Evolutionary conservation across 2,329 filamentous ascomycete species (phyloP).

Genomic region (Diatrype stigma): DNA sequence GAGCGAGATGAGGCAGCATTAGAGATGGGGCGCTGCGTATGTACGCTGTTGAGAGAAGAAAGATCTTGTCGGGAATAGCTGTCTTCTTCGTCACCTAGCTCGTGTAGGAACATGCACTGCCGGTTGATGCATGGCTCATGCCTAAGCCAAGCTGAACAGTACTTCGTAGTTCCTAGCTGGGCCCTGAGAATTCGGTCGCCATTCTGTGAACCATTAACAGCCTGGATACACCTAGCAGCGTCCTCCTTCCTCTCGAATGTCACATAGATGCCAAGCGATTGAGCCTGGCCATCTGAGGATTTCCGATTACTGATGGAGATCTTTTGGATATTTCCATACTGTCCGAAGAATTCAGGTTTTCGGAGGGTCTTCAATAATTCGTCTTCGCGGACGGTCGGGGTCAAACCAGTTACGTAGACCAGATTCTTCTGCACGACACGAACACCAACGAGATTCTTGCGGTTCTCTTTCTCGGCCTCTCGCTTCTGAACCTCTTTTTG

Average conservation of each 20-base stretch:
- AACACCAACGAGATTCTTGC: constrained; percentile 92
- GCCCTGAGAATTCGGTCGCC: constrained; percentile 80
- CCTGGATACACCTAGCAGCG: constrained; percentile 82
- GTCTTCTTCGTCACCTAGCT: constrained; percentile 96
- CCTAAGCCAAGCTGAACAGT: constrained; percentile 93
- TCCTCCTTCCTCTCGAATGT: constrained; percentile 92
- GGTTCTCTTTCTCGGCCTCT: constrained; percentile 90
- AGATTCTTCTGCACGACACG: constrained; percentile 97
- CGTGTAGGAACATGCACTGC: constrained; percentile 97
- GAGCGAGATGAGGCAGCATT: constrained; percentile 49
- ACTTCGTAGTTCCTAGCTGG: constrained; percentile 87
- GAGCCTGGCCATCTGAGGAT: constrained; percentile 67
- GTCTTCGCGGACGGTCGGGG: constrained; percentile 87
- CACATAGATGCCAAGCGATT: constrained; percentile 96
- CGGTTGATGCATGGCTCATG: constrained; percentile 93
- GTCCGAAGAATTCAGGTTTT: constrained; percentile 90
- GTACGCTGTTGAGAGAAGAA: constrained; percentile 89
- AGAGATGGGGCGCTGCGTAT: constrained; percentile 66
- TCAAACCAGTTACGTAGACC: constrained; percentile 94
- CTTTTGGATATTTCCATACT: constrained; percentile 97
- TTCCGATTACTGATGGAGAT: constrained; percentile 98
- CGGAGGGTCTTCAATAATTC: constrained; percentile 86
- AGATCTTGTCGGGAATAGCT: constrained; percentile 93
- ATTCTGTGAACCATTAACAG: constrained; percentile 89
- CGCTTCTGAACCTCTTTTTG: constrained; percentile 96